phyloP scores from a whole-genome alignment of 768 basidiomycete species.

The Hydnum rufescens region DNA sequence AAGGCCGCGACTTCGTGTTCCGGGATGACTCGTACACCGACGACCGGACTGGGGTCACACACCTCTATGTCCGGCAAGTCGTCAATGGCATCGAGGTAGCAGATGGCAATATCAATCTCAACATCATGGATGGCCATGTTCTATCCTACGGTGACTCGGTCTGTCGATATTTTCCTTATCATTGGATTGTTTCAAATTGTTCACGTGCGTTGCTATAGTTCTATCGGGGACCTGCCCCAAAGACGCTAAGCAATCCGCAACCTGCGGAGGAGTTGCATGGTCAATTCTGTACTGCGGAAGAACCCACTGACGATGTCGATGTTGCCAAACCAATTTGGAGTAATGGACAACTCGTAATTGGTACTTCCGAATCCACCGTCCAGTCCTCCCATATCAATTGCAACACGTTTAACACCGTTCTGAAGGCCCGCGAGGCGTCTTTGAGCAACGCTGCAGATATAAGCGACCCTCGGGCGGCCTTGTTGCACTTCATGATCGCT shows the following conservation, averaged over 20 bases:
- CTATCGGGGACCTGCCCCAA: constrained; percentile 42
- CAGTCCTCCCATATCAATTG: constrained; percentile 10
- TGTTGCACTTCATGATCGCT: constrained; percentile 61
- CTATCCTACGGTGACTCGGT: constrained; percentile 81
- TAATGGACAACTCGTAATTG: neutral
- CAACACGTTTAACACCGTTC: constrained; percentile 2
- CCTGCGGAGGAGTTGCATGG: neutral
- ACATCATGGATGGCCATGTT: constrained; percentile 66
- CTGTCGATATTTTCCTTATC: constrained; percentile 15
- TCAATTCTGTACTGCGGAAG: constrained; percentile 1
- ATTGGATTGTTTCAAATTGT: neutral
- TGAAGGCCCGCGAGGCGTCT: constrained; percentile 1
- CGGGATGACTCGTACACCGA: constrained; percentile 81
- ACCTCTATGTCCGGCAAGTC: constrained; percentile 73
- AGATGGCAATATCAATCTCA: constrained; percentile 85
- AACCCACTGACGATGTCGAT: neutral
- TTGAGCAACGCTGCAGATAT: constrained; percentile 1
- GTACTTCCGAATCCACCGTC: neutral
- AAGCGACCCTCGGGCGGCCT: constrained; percentile 29
- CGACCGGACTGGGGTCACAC: constrained; percentile 62
- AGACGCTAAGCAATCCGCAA: constrained; percentile 9
- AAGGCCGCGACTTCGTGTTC: constrained; percentile 21
- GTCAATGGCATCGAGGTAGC: constrained; percentile 73
- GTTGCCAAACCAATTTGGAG: neutral
- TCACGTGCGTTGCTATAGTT: constrained; percentile 29